phyloP scores from a whole-genome alignment of 176 grass and related monocot genomes.

The Bolboschoenus planiculmis region DNA sequence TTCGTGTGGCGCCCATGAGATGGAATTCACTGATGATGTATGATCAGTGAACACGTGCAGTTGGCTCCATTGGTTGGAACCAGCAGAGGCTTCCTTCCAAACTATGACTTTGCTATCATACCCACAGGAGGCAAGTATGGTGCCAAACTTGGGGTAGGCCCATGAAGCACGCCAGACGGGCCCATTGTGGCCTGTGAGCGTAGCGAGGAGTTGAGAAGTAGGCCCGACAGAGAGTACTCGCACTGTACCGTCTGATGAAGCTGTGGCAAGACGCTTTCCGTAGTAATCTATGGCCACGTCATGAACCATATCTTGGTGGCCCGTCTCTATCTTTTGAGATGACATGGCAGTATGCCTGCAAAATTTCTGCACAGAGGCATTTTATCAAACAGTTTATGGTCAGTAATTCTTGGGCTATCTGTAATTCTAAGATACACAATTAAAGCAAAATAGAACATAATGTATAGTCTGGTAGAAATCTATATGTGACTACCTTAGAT shows the following conservation, averaged over 20 bases:
- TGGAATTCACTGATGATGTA: constrained; percentile 71
- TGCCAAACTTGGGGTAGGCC: constrained; percentile 72
- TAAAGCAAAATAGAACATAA: background rate
- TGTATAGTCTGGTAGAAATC: background rate
- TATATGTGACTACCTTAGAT: background rate
- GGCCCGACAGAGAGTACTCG: constrained; percentile 40
- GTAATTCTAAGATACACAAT: background rate
- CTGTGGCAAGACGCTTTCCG: constrained; percentile 72
- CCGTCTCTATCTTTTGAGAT: constrained; percentile 67
- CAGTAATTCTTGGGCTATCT: background rate
- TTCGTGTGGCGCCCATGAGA: constrained; percentile 67
- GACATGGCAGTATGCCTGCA: constrained; percentile 28
- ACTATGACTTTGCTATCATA: constrained; percentile 73
- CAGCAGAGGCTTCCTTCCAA: constrained; percentile 61
- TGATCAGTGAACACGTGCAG: constrained; percentile 53
- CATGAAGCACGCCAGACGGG: constrained; percentile 64
- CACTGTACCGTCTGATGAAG: constrained; percentile 58
- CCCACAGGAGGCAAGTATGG: constrained; percentile 64
- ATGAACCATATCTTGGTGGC: constrained; percentile 70
- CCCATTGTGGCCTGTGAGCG: constrained; percentile 55
- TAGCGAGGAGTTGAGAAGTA: constrained; percentile 47
- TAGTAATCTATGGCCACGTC: constrained; percentile 74
- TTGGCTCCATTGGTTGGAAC: constrained; percentile 52
- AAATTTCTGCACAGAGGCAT: constrained; percentile 9
- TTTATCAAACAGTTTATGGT: constrained; percentile 12